These are phyloP conservation scores for Colletotrichum viniferum DNA, from an alignment of 2,329 filamentous ascomycete genomes.

Conservation along the genomic window DNA sequence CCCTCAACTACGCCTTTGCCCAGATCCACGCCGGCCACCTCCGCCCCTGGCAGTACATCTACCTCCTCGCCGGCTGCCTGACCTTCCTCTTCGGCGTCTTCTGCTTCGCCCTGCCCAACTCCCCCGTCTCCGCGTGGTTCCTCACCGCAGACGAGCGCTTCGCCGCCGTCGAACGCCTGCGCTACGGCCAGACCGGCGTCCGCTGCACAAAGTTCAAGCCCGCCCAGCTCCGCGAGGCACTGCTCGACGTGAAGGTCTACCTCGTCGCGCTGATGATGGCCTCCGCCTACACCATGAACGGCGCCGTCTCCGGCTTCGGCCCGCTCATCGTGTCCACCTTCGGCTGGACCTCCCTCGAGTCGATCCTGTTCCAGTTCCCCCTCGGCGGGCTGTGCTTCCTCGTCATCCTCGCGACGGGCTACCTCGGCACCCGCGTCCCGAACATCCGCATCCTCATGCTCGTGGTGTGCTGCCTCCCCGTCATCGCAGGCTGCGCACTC, in stretches of 20 bases:
- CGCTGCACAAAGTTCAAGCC: slow-evolving; percentile 65
- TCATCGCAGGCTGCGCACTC: slow-evolving; percentile 75
- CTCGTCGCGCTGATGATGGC: slow-evolving; percentile 72
- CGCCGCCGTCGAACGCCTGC: slow-evolving; percentile 67
- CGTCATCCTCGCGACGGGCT: slow-evolving; percentile 70
- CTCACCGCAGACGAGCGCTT: slow-evolving; percentile 65
- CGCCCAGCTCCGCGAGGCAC: slow-evolving; percentile 61
- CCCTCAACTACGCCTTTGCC: slow-evolving; percentile 70
- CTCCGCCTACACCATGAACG: slow-evolving; percentile 73
- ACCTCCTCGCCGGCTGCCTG: slow-evolving; percentile 66
- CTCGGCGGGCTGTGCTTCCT: slow-evolving; percentile 72
- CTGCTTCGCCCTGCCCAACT: slow-evolving; percentile 70
- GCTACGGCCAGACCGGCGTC: slow-evolving; percentile 67
- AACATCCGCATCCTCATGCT: slow-evolving; percentile 72
- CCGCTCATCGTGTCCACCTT: slow-evolving; percentile 76
- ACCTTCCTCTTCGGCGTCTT: slow-evolving; percentile 68
- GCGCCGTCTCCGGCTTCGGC: slow-evolving; percentile 73
- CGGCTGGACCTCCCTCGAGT: slow-evolving; percentile 65
- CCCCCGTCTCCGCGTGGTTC: slow-evolving; percentile 72
- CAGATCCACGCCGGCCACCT: slow-evolving; percentile 61
- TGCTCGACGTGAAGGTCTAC: slow-evolving; percentile 66
- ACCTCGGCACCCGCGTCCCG: slow-evolving; percentile 60
- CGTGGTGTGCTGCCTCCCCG: slow-evolving; percentile 70
- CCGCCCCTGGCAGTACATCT: slow-evolving; percentile 73
- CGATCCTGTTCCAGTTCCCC: slow-evolving; percentile 77